Evolutionary conservation across 768 basidiomycete genomes (phyloP).

Genomic region (Pholiota microspora): DNA sequence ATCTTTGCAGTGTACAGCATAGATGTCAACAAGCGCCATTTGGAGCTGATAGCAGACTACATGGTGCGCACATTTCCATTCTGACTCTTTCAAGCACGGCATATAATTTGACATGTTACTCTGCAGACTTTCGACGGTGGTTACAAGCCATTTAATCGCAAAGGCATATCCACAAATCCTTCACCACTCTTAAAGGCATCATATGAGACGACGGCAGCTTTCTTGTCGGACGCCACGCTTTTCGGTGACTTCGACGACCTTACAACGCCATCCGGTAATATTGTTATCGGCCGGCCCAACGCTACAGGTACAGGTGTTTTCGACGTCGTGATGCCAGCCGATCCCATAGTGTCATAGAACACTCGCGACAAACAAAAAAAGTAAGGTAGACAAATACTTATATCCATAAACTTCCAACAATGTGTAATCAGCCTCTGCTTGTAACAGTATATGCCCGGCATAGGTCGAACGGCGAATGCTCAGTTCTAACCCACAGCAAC

Average conservation of each 20-base stretch:
- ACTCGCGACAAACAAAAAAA: background rate
- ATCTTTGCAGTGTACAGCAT: constrained; percentile 97
- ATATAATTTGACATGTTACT: background rate
- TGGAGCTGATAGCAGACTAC: constrained; percentile 97
- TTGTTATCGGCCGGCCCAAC: constrained; percentile 87
- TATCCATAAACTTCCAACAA: background rate
- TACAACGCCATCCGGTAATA: constrained; percentile 84
- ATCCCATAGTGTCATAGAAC: constrained; percentile 15
- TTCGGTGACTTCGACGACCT: constrained; percentile 96
- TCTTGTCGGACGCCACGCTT: constrained; percentile 92
- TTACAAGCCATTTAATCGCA: constrained; percentile 97
- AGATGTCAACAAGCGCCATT: constrained; percentile 89
- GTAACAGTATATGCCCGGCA: too few species aligned
- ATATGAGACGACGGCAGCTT: constrained; percentile 92
- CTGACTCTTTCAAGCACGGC: background rate
- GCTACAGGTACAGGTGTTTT: constrained; percentile 95
- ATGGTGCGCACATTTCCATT: constrained; percentile 68
- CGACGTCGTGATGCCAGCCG: constrained; percentile 70
- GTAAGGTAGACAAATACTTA: background rate
- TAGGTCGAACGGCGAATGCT: too few species aligned
- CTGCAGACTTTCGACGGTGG: constrained; percentile 93
- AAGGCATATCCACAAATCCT: constrained; percentile 87
- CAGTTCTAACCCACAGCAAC: background rate
- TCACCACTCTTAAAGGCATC: constrained; percentile 98
- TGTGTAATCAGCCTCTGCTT: background rate